phyloP scores from a whole-genome alignment of 2,329 filamentous ascomycete species.

The Diaporthe velutina region DNA sequence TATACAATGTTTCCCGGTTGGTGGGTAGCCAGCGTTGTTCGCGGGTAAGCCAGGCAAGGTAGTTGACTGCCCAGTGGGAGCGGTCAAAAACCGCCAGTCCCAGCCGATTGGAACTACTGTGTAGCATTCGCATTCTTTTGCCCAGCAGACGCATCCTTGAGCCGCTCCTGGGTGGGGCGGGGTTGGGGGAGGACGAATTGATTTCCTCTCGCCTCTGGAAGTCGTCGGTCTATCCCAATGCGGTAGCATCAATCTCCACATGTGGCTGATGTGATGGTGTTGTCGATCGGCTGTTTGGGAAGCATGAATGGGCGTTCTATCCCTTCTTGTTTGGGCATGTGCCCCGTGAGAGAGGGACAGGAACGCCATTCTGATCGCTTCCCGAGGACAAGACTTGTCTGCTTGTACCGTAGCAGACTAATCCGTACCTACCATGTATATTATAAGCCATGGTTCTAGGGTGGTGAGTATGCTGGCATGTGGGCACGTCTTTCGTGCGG shows the following conservation, averaged over 20 bases:
- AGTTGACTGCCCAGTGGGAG: background rate
- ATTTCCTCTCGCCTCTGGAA: background rate
- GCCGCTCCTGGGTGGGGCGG: background rate
- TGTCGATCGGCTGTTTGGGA: slow-evolving; percentile 22
- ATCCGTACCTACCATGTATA: background rate
- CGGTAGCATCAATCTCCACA: slow-evolving; percentile 7
- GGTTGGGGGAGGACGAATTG: background rate
- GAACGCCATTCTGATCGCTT: background rate
- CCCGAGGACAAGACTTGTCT: slow-evolving; percentile 4
- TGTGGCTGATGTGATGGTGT: slow-evolving; percentile 28
- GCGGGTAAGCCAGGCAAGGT: background rate
- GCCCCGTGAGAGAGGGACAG: background rate
- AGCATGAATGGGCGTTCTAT: slow-evolving; percentile 10
- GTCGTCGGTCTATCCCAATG: background rate
- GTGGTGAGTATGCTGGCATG: slow-evolving; percentile 3
- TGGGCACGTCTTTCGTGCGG: background rate
- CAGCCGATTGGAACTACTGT: slow-evolving; percentile 15
- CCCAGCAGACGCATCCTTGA: background rate
- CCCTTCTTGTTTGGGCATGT: slow-evolving; percentile 23
- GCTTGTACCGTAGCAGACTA: background rate
- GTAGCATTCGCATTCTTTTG: slow-evolving; percentile 11
- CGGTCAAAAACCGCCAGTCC: background rate
- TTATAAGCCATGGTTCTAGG: slow-evolving; percentile 20
- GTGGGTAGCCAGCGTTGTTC: background rate
- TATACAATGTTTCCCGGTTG: background rate